Percentiles rank a stretch among this genome's conserved stretches.
These are phyloP conservation scores for Eucalyptus albens DNA, from an alignment of 345 rosid genomes.

Conservation along the genomic window DNA sequence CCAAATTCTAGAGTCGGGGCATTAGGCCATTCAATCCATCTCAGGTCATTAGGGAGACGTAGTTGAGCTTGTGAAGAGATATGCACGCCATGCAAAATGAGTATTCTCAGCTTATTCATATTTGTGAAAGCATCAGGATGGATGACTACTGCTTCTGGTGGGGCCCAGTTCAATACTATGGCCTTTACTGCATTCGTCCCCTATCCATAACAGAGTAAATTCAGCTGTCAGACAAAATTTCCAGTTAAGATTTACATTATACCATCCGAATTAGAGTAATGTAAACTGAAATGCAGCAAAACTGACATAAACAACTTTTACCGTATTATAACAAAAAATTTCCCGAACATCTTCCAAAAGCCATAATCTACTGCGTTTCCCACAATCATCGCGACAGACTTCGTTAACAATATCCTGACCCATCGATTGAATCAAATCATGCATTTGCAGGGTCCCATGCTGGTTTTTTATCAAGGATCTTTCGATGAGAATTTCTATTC, in stretches of 20 bases:
- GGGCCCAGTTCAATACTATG: fast-evolving
- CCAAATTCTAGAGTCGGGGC: background rate
- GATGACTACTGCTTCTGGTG: fast-evolving
- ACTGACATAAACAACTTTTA: no score
- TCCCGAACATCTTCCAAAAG: no score
- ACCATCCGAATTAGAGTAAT: fast-evolving
- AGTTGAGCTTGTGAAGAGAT: background rate
- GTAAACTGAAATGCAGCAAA: no score
- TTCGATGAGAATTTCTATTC: no score
- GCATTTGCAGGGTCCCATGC: no score
- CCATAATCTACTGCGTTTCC: no score
- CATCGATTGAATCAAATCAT: no score
- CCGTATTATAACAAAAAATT: no score
- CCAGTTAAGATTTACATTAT: background rate
- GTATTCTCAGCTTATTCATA: background rate
- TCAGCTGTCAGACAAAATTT: background rate
- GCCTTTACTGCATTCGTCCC: background rate
- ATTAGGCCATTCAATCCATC: background rate
- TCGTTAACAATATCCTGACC: no score
- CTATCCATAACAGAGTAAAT: background rate
- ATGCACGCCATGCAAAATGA: fast-evolving
- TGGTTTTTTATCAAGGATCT: no score
- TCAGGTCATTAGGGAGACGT: background rate
- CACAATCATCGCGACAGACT: no score
- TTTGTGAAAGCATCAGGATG: fast-evolving